Evolutionary conservation across 257 asterid genomes (phyloP).

Genomic region (Paraleonurus japonicus): DNA sequence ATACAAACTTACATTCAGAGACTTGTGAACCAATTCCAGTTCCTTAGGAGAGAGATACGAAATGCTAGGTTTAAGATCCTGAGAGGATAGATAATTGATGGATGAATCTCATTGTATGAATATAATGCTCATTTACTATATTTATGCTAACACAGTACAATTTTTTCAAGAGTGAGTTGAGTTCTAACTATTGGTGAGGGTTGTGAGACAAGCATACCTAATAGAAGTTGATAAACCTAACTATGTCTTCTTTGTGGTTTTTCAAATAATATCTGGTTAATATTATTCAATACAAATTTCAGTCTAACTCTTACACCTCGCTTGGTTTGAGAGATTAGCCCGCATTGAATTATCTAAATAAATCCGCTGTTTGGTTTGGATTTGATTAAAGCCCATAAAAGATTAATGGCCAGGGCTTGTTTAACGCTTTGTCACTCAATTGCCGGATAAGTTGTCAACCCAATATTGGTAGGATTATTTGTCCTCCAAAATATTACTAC

Average conservation of each 20-base stretch:
- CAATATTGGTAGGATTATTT: not conserved
- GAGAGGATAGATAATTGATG: conserved; percentile 29
- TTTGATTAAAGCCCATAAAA: not conserved
- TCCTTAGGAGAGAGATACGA: conserved; percentile 75
- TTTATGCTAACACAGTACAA: not conserved
- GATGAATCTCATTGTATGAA: not conserved
- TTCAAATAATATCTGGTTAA: not conserved
- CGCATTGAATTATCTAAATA: not conserved
- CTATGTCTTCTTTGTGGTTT: not conserved
- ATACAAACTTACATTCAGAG: conserved; percentile 61
- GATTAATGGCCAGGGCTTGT: not conserved
- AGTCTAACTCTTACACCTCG: not conserved
- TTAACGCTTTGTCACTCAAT: not conserved
- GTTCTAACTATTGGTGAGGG: not conserved
- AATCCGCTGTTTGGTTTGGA: not conserved
- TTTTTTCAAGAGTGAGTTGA: conserved; percentile 7
- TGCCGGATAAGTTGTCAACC: not conserved
- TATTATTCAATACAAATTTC: not conserved
- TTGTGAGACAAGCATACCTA: not conserved
- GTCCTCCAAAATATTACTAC: not conserved
- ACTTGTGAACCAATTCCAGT: conserved; percentile 66
- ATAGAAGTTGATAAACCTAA: not conserved
- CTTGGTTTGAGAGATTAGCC: not conserved
- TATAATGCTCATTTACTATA: not conserved
- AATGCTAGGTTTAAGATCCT: conserved; percentile 78